Conservation (phyloP, 2,329 filamentous ascomycete species). For the Aphanocladium album region DNA sequence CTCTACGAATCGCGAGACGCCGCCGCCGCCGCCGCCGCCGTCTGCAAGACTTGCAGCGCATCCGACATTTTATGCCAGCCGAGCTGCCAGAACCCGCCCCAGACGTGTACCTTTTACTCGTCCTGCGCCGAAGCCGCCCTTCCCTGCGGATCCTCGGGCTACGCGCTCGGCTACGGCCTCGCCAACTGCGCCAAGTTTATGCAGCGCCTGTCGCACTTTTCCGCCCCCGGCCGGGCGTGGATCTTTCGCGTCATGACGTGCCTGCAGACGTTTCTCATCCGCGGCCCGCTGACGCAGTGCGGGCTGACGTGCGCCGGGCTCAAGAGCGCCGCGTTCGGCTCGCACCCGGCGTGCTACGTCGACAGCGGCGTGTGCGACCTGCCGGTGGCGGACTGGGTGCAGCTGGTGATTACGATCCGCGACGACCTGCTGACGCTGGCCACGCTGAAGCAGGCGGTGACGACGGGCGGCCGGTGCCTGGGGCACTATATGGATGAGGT, state of each 20-base stretch:
- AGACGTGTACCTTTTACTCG: not conserved
- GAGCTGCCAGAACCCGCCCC: conserved; percentile 1
- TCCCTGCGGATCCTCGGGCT: not conserved
- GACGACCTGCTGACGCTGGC: not conserved
- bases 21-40: not conserved
- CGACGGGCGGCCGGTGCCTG: not conserved
- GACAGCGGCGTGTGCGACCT: conserved; percentile 5
- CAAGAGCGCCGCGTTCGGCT: not conserved
- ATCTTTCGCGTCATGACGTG: not conserved
- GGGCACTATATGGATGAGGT: not conserved
- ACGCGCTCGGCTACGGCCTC: conserved; percentile 6
- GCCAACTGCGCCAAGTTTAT: conserved; percentile 2
- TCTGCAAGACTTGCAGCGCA: not conserved
- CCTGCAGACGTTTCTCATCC: conserved; percentile 8
- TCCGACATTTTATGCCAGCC: not conserved
- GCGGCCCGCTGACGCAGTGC: not conserved
- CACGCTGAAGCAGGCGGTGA: conserved; percentile 1
- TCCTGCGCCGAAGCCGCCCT: conserved; percentile 4
- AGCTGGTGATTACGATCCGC: conserved; percentile 5
- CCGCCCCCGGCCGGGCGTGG: not conserved
- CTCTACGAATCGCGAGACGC: not conserved
- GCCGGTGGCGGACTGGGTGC: not conserved
- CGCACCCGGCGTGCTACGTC: conserved; percentile 3
- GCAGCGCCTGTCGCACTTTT: not conserved
- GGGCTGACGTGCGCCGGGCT: not conserved